Conservation (phyloP, 106 monocot genomes). For the Dioscorea alata region DNA sequence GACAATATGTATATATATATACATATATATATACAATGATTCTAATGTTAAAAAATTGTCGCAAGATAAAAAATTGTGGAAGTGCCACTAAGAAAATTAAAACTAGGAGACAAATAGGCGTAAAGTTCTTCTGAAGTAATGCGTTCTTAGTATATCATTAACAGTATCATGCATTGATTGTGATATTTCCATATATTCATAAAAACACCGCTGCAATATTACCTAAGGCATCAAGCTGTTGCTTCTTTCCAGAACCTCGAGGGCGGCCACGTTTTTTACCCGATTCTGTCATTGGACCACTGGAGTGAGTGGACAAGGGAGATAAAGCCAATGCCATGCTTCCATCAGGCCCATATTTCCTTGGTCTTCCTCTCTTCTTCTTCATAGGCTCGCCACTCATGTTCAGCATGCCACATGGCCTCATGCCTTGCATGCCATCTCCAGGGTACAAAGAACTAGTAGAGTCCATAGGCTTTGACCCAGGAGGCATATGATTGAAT, state of each 20-base stretch:
- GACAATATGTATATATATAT: too few species aligned
- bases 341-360: constrained; percentile 27
- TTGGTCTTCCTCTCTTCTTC: constrained; percentile 32
- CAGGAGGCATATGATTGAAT: constrained; percentile 14
- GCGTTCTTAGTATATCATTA: too few species aligned
- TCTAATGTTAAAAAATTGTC: too few species aligned
- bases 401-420: constrained; percentile 15
- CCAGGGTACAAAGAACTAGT: constrained; percentile 12
- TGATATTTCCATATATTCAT: too few species aligned
- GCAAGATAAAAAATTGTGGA: too few species aligned
- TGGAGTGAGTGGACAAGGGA: background rate
- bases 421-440: constrained; percentile 14
- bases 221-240: constrained; percentile 32
- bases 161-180: too few species aligned
- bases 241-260: constrained; percentile 32
- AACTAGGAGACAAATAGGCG: too few species aligned
- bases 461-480: constrained; percentile 20
- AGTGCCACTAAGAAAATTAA: too few species aligned
- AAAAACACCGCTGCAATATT: background rate
- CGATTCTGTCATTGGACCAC: background rate
- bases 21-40: too few species aligned
- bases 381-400: constrained; percentile 30
- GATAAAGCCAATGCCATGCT: constrained; percentile 5
- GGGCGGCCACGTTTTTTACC: constrained; percentile 30
- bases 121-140: too few species aligned